Conservation (phyloP, 164 flowering plant species). For the Protea cynaroides region DNA sequence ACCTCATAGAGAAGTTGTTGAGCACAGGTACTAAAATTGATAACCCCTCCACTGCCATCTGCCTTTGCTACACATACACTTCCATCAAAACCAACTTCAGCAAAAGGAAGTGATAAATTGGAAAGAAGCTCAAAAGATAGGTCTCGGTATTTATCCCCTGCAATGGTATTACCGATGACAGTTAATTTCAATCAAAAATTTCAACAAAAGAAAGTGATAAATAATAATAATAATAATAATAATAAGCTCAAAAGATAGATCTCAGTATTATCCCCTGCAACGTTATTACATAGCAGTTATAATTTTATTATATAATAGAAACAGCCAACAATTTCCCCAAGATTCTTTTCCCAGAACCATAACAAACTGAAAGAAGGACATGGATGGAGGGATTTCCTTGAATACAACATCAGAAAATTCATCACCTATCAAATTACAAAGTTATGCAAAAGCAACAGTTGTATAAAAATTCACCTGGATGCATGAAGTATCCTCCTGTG, state of each 20-base stretch:
- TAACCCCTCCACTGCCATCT: conserved; percentile 71
- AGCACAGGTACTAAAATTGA: conserved; percentile 77
- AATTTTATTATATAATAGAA: too few relatives aligned
- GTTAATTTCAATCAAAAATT: too few relatives aligned
- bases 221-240: neutral
- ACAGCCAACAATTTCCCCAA: neutral
- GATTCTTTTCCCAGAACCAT: neutral
- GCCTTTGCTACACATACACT: conserved; percentile 68
- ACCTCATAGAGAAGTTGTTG: conserved; percentile 95
- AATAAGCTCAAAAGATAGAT: too few relatives aligned
- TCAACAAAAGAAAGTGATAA: too few relatives aligned
- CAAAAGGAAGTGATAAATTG: conserved; percentile 84
- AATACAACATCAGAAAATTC: neutral
- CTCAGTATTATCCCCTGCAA: too few relatives aligned
- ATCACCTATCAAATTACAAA: neutral
- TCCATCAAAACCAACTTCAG: conserved; percentile 72
- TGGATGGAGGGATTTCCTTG: neutral
- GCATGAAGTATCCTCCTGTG: conserved; percentile 96
- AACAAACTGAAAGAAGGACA: neutral
- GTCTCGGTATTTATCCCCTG: conserved; percentile 70
- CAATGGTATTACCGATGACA: neutral
- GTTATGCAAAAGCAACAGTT: neutral
- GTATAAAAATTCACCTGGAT: conserved; percentile 56
- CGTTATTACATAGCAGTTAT: too few relatives aligned
- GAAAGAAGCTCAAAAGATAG: conserved; percentile 51